Percentiles rank a stretch among this genome's conserved stretches.
These are phyloP conservation scores for Xylaria cubensis DNA, from an alignment of 495 filamentous ascomycete genomes.

Conservation along the genomic window DNA sequence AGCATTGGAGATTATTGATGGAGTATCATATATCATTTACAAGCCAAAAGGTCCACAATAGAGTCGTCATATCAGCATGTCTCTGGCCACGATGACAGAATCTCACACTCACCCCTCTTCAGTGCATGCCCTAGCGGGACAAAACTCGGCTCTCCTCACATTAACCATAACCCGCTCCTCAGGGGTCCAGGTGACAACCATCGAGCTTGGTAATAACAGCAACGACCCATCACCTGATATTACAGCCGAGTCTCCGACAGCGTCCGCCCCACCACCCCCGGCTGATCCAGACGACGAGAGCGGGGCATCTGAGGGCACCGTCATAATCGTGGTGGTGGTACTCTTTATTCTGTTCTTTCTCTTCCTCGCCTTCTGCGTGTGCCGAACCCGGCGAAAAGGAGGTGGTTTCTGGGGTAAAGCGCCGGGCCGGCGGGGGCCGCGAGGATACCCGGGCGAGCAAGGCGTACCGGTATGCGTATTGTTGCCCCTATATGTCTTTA, in stretches of 20 bases:
- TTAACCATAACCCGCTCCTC: constrained; percentile 12
- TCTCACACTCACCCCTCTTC: not conserved
- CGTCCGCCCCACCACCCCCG: not conserved
- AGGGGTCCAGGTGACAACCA: constrained; percentile 9
- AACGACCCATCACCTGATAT: not conserved
- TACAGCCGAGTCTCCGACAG: not conserved
- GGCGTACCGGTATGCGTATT: not conserved
- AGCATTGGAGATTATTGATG: not conserved
- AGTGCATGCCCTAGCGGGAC: not conserved
- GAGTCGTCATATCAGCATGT: not conserved
- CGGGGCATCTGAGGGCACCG: not conserved
- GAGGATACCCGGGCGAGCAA: constrained; percentile 5
- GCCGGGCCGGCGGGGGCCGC: constrained; percentile 5
- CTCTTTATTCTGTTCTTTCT: constrained; percentile 21
- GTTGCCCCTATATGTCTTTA: not conserved
- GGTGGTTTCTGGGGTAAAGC: not conserved
- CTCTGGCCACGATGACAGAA: not conserved
- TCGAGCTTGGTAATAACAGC: constrained; percentile 19
- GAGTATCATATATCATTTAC: not conserved
- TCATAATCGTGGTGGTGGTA: constrained; percentile 22
- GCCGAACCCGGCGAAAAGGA: not conserved
- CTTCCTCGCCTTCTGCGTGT: not conserved
- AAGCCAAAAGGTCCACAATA: not conserved
- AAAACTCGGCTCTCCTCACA: constrained; percentile 13
- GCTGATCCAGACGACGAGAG: not conserved